These are phyloP conservation scores for Carex myosuroides DNA, from an alignment of 176 grass and related monocot genomes.

Conservation along the genomic window DNA sequence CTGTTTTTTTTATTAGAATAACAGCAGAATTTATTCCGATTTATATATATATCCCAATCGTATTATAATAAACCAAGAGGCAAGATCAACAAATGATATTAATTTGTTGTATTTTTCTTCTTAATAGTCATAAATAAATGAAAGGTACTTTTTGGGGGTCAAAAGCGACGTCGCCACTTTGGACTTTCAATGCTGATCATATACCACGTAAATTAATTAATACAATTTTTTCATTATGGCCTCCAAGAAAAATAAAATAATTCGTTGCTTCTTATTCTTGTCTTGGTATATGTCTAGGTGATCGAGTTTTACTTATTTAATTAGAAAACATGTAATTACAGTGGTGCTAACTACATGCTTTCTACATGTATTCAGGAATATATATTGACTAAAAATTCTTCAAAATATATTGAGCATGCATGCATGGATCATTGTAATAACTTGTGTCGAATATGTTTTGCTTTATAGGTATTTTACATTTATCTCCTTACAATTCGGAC, in stretches of 20 bases:
- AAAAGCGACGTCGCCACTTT: not conserved
- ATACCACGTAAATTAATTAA: not conserved
- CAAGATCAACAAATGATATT: not conserved
- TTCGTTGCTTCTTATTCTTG: not conserved
- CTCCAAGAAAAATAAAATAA: not conserved
- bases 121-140: not conserved
- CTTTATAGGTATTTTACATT: conserved; percentile 7
- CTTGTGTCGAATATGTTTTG: not conserved
- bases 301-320: no score
- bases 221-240: not conserved
- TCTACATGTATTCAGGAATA: not conserved
- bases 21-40: no score
- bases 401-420: not conserved
- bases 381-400: not conserved
- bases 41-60: no score
- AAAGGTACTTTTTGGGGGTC: not conserved
- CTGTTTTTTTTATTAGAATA: no score
- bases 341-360: no score
- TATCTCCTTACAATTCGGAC: conserved; percentile 11
- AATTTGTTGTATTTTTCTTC: not conserved
- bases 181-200: not conserved
- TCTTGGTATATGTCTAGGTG: no score
- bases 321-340: not conserved
- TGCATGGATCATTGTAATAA: not conserved
- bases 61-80: not conserved